Evolutionary conservation across 2,329 filamentous ascomycete genomes (phyloP), one percentile per base, ranked within the genome.

Genomic region (Fusarium pseudocircinatum): DNA sequence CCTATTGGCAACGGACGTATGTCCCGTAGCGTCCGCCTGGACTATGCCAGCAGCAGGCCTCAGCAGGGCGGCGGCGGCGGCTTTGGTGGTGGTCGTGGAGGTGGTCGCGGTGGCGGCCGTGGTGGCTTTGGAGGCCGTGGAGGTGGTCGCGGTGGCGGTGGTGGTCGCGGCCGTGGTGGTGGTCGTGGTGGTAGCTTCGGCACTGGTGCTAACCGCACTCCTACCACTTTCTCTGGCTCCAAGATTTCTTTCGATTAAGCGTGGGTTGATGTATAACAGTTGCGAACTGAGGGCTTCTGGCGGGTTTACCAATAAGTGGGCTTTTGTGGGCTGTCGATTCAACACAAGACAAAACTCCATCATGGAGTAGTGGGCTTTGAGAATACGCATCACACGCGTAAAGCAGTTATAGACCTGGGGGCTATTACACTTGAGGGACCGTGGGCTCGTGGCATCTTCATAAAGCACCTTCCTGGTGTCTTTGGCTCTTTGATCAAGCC

Each of bases 21-120:
- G 73, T 90, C 93, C 63, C 94, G 95, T 78, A 83, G 89, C 60
- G 87, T 97, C 76, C 93, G 95, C 78, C 91, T 97, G 60, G 95
- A 97, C 88, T 98, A 88, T 83, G 93, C 93, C 75, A 85, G 88
- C 73, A 89, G 92, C 77, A 91, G 92, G 75, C 87, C 87, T 76
- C 87, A 87, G 75, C 88, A 88, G 82, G 82, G 88, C 74, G 84
- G 87, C 73, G 85, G 87, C 67, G 85, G 90, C 69, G 84, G 87
- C 69, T 78, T 83, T 49, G 81, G 84, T 77, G 84, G 84, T 69
- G 83, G 87, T 60, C 67, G 71, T 39, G 71, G 71, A 67, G 85
- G 88, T 69, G 84, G 83, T 46, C 79, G 84, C 63, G 84, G 85
- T 50, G 84, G 84, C 67, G 83, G 87, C 72, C 82, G 87, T 73